Conservation (phyloP, 176 grass and related monocot genomes). For the Coix lacrymajobi region DNA sequence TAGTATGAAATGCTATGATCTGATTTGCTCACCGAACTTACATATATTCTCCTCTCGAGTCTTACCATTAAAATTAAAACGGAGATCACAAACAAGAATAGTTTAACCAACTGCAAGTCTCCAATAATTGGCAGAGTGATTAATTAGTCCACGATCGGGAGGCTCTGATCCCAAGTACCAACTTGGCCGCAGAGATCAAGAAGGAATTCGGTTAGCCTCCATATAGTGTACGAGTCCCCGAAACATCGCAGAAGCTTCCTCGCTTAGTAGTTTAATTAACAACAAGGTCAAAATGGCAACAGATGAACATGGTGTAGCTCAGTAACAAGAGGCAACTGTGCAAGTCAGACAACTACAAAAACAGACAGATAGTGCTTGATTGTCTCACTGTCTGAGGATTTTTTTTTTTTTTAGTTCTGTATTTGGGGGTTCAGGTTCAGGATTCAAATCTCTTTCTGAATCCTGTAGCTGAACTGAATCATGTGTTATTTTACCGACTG, state of each 20-base stretch:
- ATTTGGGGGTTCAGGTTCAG: not conserved
- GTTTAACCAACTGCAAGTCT: constrained; percentile 15
- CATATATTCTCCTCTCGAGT: constrained; percentile 10
- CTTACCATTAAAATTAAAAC: constrained; percentile 6
- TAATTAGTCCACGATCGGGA: constrained; percentile 28
- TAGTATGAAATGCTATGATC: constrained; percentile 6
- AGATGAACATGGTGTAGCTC: constrained; percentile 8
- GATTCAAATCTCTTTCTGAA: not conserved
- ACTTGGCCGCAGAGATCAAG: constrained; percentile 38
- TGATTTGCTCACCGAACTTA: constrained; percentile 29
- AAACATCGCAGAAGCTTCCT: constrained; percentile 43
- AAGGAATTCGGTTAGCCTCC: constrained; percentile 28
- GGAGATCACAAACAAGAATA: constrained; percentile 19
- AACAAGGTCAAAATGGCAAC: constrained; percentile 33
- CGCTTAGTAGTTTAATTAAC: constrained; percentile 39
- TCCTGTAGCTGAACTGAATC: not conserved
- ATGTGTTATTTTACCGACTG: constrained; percentile 3
- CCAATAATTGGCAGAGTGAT: constrained; percentile 35
- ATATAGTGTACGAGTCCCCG: not conserved
- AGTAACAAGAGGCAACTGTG: not conserved
- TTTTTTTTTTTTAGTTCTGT: not conserved
- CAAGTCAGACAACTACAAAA: not conserved
- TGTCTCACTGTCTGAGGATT: not conserved
- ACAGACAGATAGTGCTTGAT: not conserved
- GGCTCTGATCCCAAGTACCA: constrained; percentile 37